Evolutionary conservation across 1,139 yeast genomes (phyloP), one percentile per base, ranked within the genome.

Genomic region (Geotrichum reessii): DNA sequence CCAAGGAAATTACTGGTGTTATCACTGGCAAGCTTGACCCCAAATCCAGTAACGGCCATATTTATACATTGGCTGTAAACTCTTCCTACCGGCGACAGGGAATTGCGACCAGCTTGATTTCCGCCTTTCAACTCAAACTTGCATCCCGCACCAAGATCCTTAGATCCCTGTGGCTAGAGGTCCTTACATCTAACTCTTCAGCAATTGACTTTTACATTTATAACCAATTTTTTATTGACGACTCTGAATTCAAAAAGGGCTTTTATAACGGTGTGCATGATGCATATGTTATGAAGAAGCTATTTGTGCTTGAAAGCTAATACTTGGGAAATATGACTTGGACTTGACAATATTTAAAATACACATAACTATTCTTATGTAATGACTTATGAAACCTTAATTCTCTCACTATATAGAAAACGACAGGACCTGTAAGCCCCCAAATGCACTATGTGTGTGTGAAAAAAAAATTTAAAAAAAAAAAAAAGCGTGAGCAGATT

Each of bases 51-150:
- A 9, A 54, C 50, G 65, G 58, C 21, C 64, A 63, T 42, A 47
- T 63, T 17, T 62, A 58, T 27, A 61, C 64, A 4, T 58, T 63
- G 21, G 66, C 64, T 11, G 65, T 63, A 6, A 64, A 61, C 50
- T 56, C 56, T 6, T 52, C 58, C 12, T 55, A 46, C 53, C 62
- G 69, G 4, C 59, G 66, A n/a, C 50, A 19, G 4, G 69, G 70
- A 9, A 58, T 61, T 9, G 70, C 66, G 3, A 44, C 61, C 25
- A 24, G 40, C 47, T 63, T 67, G 28, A 42, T 65, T 3, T 24
- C 47, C 7, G 61, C 31, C 22, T 53, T 63, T 12, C 58, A 56
- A 42, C 25, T 31, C 19, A 54, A 57, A 17, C 50, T 63, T 52
- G 46, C 27, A 19, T 44, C 47, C 25, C 31, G 52, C 7, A 63